phyloP scores from a whole-genome alignment of 2,329 filamentous ascomycete genomes.

The Penicillium polonicum region DNA sequence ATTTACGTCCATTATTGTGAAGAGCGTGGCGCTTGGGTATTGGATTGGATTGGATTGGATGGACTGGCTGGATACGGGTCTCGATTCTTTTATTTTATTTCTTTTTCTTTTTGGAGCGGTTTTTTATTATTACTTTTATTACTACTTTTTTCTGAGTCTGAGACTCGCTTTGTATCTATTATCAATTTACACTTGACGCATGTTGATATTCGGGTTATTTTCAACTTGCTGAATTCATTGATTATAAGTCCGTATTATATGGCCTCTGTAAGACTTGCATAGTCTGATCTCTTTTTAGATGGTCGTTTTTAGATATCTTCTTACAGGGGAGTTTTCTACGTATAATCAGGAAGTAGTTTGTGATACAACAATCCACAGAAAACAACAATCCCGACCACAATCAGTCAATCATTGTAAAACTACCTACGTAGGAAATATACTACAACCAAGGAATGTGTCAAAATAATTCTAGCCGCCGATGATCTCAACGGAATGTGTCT shows the following conservation, averaged over 20 bases:
- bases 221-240: background rate
- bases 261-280: too few species aligned
- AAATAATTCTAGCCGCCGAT: background rate
- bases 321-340: too few species aligned
- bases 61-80: background rate
- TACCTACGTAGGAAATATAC: background rate
- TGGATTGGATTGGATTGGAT: background rate
- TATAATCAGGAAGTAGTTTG: too few species aligned
- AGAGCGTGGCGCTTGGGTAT: background rate
- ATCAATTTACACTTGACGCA: background rate
- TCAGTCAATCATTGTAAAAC: background rate
- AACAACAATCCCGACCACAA: background rate
- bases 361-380: background rate
- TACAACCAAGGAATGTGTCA: background rate
- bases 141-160: conserved; percentile 10
- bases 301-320: too few species aligned
- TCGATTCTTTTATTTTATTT: background rate
- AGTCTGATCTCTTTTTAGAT: too few species aligned
- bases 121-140: conserved; percentile 2
- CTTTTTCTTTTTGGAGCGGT: background rate
- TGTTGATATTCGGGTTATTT: too few species aligned
- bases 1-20: background rate
- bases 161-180: conserved; percentile 5
- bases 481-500: background rate
- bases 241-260: too few species aligned